Evolutionary conservation across 345 rosid species (phyloP), one percentile per base, ranked within the genome.

Genomic region (Populus euphratica): DNA sequence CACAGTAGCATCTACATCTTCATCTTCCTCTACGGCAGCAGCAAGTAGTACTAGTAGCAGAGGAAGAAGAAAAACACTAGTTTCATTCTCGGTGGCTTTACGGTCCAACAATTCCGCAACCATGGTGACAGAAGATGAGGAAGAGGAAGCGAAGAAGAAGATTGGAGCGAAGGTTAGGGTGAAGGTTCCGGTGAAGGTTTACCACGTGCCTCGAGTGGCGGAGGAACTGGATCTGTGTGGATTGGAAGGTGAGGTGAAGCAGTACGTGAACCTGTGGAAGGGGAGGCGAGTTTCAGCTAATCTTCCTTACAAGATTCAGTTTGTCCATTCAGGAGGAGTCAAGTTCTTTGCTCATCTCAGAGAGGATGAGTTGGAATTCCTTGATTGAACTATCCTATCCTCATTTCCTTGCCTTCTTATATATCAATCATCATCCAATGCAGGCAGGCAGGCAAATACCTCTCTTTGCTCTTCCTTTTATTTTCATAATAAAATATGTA

Each of bases 311-410:
- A 96, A 90, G 91, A 88, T 93, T 54, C 83, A 90, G 89, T 96
- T 96, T 25, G 75, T 84, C 49, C 41, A 62, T 92, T 44, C 88
- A 85, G 81, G 98, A 87, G 68, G 89, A 93, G 97, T 96, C 56
- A 96, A 96, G 85, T 93, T 96, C 90, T 83, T 85, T 52, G 89
- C 94, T 35, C 99, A 96, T 88, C 94, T 96, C 75, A 92, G 83
- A 81, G 94, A 92, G 61, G 94, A 91, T 17, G 99, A 96, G 84
- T 89, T 96, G 77, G 95, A 89, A 79, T 84, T 76, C 44, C 77
- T 88, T 77, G 94, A 88, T 76, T 81, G 44, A 69, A 4, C 35
- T n/a, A 23, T 10, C 64, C 13, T 59, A 23, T 23, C 62, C n/a
- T n/a, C 31, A 56, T 36, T 47, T 47, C 7, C 27, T 10, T 66